Evolutionary conservation across 371 early-diverging fungal species (phyloP).

Genomic region (Apophysomyces sp.): DNA sequence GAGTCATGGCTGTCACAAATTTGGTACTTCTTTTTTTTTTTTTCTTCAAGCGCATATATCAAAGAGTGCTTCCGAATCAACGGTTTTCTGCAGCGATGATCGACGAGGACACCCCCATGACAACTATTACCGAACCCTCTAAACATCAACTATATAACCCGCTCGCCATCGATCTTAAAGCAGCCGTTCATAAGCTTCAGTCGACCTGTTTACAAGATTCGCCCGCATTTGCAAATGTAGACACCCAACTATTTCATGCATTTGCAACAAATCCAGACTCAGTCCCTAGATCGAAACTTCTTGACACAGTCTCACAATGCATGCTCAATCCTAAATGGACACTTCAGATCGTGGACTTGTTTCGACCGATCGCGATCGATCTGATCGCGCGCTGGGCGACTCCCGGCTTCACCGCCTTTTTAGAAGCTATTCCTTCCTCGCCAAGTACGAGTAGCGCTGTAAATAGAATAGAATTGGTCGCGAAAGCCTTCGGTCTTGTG

Average conservation of each 20-base stretch:
- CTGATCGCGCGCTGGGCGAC: constrained; percentile 78
- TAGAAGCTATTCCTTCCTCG: constrained; percentile 29
- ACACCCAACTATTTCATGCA: constrained; percentile 7
- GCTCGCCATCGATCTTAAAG: constrained; percentile 29
- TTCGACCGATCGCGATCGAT: constrained; percentile 81
- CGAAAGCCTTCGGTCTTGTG: constrained; percentile 64
- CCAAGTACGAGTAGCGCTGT: constrained; percentile 27
- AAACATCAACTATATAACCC: constrained; percentile 29
- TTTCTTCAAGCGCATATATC: neutral
- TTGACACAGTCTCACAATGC: constrained; percentile 34
- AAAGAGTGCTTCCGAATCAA: neutral
- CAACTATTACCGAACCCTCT: neutral
- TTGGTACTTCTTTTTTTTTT: neutral
- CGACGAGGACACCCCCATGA: constrained; percentile 6
- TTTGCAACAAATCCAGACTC: constrained; percentile 13
- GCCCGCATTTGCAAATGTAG: constrained; percentile 4
- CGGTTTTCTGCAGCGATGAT: constrained; percentile 1
- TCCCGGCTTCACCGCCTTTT: constrained; percentile 45
- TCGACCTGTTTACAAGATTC: constrained; percentile 6
- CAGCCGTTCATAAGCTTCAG: constrained; percentile 25
- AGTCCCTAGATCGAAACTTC: constrained; percentile 16
- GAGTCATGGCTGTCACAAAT: constrained; percentile 1
- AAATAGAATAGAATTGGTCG: constrained; percentile 51
- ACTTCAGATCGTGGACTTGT: constrained; percentile 49
- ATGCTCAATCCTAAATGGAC: constrained; percentile 40